Conservation (phyloP, 352 stramenopile species). For the Phytophthora syringae region DNA sequence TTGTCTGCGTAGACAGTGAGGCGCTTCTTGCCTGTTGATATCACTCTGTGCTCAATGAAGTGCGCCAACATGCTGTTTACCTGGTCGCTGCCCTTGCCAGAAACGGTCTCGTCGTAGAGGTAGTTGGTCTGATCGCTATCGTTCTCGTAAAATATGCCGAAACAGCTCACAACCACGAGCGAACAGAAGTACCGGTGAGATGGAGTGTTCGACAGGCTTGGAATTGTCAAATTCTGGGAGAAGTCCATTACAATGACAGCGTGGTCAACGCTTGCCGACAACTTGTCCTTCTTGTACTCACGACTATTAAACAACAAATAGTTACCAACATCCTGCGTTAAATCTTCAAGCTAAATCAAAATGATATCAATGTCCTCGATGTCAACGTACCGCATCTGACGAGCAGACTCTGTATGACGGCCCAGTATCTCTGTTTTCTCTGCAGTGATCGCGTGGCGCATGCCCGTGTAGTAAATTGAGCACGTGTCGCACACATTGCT, state of each 20-base stretch:
- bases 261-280: not conserved
- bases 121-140: not conserved
- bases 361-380: conserved; percentile 11
- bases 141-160: conserved; percentile 16
- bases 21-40: not conserved
- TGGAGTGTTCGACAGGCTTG: no score
- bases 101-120: not conserved
- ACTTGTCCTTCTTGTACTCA: conserved; percentile 20
- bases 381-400: conserved; percentile 19
- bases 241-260: conserved; percentile 27
- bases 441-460: no score
- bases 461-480: no score
- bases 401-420: not conserved
- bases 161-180: conserved; percentile 11
- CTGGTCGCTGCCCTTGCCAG: not conserved
- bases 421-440: not conserved
- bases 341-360: not conserved
- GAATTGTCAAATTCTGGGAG: conserved; percentile 10
- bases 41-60: not conserved
- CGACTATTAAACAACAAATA: conserved; percentile 3
- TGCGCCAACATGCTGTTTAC: not conserved
- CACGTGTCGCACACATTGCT: no score
- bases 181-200: conserved; percentile 30
- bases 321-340: conserved; percentile 1
- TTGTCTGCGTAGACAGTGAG: conserved; percentile 21